Evolutionary conservation across 1,284 basidiomycete genomes (phyloP).

Genomic region (Mycena citricolor): DNA sequence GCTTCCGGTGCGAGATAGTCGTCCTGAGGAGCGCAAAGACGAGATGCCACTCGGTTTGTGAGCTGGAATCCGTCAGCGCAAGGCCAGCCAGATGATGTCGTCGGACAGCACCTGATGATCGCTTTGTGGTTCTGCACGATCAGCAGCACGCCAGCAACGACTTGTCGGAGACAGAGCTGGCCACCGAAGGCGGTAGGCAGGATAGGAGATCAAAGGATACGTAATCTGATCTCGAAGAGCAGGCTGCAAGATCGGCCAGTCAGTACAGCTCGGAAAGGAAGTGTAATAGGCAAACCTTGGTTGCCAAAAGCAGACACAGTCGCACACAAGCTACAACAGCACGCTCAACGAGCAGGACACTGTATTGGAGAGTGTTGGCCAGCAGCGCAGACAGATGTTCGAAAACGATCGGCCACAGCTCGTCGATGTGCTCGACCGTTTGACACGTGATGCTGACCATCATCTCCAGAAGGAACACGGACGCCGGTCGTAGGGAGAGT

Average conservation of each 20-base stretch:
- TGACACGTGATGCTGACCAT: constrained; percentile 88
- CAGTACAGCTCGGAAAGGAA: constrained; percentile 21
- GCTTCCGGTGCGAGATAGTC: constrained; percentile 81
- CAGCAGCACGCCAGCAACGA: constrained; percentile 80
- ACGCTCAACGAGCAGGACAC: constrained; percentile 90
- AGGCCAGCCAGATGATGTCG: constrained; percentile 6
- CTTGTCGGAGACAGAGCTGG: constrained; percentile 90
- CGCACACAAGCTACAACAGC: constrained; percentile 89
- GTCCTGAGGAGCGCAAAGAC: constrained; percentile 88
- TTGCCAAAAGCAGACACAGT: constrained; percentile 77
- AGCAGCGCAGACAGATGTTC: constrained; percentile 87
- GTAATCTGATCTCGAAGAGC: constrained; percentile 90
- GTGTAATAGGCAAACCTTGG: constrained; percentile 52
- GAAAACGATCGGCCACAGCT: constrained; percentile 91
- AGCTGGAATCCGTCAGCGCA: constrained; percentile 44
- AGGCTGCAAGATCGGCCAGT: constrained; percentile 42
- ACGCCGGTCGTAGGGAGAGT: constrained; percentile 91
- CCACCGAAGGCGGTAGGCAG: constrained; percentile 72
- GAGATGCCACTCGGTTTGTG: constrained; percentile 95
- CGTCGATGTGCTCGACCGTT: constrained; percentile 74
- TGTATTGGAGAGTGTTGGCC: constrained; percentile 77
- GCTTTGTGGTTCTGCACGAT: constrained; percentile 76
- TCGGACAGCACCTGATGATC: constrained; percentile 57
- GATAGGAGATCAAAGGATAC: constrained; percentile 89
- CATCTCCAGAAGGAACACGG: constrained; percentile 91